Evolutionary conservation across 495 filamentous ascomycete species (phyloP), one percentile per base, ranked within the genome.

Genomic region (Penicillium taxi): DNA sequence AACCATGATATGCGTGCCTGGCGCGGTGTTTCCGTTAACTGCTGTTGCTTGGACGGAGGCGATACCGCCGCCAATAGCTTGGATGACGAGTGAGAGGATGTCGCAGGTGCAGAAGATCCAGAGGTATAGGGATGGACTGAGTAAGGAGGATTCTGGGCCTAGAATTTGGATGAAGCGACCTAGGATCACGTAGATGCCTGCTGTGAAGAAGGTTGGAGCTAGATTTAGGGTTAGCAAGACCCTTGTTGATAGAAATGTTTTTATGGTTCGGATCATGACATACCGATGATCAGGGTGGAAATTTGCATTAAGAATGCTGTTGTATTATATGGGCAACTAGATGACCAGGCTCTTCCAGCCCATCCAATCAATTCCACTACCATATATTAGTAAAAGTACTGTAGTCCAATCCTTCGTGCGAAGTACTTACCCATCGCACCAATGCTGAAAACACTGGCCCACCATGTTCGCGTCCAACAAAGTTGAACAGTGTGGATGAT

Each of bases 161-260:
- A 75, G 48, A 16, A 68, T 42, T 4, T 56, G 43, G 52, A 81
- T 73, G 28, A 80, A 61, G 26, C 59, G 64, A 30, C 66, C 66
- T 5, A 81, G 68, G 25, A 80, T 61, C 35, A 77, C 55, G 50
- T 81, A 80, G 37, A 75, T 58, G 2, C 66, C 75, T 3, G 72
- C 74, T n/a, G 71, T 75, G 52, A 72, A 72, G 57, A 78, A 77
- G 26, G 64, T 66, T 2, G 75, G 75, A 9, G 62, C 65, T 69
- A 26, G 30, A 6, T 24, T 32, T 21, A 25, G 43, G 27, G 27
- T 45, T 28, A 29, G 23, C 15, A 19, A n/a, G n/a, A n/a, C n/a
- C n/a, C n/a, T n/a, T n/a, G n/a, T n/a, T n/a, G n/a, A n/a, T n/a
- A n/a, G 15, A 9, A n/a, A 3, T 2, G 16, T 8, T 5, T 4